These are phyloP conservation scores for Lanmaoa pseudosensibilis DNA, from an alignment of 768 basidiomycete genomes.

Conservation along the genomic window DNA sequence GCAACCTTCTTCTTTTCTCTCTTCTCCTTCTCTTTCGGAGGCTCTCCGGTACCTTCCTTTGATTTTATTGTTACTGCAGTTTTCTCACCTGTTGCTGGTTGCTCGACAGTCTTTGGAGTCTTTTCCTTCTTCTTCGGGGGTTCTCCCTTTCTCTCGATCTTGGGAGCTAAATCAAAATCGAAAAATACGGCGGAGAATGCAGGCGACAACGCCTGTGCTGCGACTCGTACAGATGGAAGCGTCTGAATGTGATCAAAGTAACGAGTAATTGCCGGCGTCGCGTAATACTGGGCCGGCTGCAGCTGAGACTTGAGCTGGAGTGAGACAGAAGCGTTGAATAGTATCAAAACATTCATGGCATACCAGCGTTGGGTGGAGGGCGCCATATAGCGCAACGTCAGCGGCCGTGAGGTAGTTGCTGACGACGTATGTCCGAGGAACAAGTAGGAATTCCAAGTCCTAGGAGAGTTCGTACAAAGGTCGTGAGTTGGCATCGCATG, in stretches of 20 bases:
- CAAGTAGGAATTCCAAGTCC: constrained; percentile 71
- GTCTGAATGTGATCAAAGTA: constrained; percentile 96
- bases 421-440: constrained; percentile 82
- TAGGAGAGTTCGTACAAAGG: constrained; percentile 31
- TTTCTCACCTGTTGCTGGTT: constrained; percentile 25
- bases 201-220: constrained; percentile 50
- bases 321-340: constrained; percentile 7
- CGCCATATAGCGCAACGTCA: constrained; percentile 87
- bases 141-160: constrained; percentile 67
- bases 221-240: constrained; percentile 56
- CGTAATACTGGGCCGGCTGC: constrained; percentile 70
- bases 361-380: constrained; percentile 82
- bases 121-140: constrained; percentile 80
- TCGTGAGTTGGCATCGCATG: neutral
- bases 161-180: constrained; percentile 76
- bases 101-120: constrained; percentile 36
- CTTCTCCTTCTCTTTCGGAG: constrained; percentile 32
- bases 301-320: constrained; percentile 56
- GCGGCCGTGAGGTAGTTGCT: constrained; percentile 84
- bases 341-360: constrained; percentile 25
- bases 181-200: constrained; percentile 61
- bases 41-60: constrained; percentile 41
- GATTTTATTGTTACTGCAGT: constrained; percentile 30
- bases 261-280: constrained; percentile 80
- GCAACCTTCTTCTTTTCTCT: constrained; percentile 62